Evolutionary conservation across 2,329 filamentous ascomycete genomes (phyloP).

Genomic region (Nannizziopsis arthrosporioides): DNA sequence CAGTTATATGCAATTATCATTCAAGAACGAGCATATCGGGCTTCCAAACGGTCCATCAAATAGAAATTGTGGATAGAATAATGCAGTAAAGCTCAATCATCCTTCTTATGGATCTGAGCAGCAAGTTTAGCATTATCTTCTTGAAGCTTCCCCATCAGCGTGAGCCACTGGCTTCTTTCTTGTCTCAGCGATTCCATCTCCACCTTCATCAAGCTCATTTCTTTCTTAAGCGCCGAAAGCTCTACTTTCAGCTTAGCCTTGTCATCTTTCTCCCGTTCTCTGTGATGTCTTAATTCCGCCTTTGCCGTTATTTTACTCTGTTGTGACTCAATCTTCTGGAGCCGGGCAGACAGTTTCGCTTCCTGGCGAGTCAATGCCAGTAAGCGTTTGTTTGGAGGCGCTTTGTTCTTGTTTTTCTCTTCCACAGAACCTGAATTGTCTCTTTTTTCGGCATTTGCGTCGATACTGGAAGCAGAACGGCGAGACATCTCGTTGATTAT

Average conservation of each 20-base stretch:
- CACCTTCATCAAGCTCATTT: slow-evolving; percentile 36
- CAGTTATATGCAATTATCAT: no score
- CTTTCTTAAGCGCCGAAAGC: slow-evolving; percentile 38
- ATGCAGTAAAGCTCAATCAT: background rate
- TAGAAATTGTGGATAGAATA: background rate
- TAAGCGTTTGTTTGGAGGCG: slow-evolving; percentile 21
- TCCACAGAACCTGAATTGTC: background rate
- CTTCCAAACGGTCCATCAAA: background rate
- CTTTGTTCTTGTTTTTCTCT: slow-evolving; percentile 19
- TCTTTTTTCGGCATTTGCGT: background rate
- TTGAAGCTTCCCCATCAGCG: slow-evolving; percentile 45
- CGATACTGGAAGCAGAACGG: background rate
- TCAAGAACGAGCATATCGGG: no score
- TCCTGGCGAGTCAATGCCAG: slow-evolving; percentile 25
- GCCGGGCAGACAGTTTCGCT: slow-evolving; percentile 27
- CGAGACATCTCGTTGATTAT: background rate
- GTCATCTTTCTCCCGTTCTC: slow-evolving; percentile 34
- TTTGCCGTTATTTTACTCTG: slow-evolving; percentile 33
- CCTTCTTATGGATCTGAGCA: slow-evolving; percentile 7
- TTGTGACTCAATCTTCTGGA: slow-evolving; percentile 34
- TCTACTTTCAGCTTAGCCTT: slow-evolving; percentile 32
- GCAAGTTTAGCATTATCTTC: slow-evolving; percentile 44
- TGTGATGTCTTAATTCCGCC: slow-evolving; percentile 28
- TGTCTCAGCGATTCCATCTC: slow-evolving; percentile 39
- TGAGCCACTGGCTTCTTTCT: slow-evolving; percentile 41